Evolutionary conservation across 495 filamentous ascomycete genomes (phyloP).

Genomic region (Choiromyces venosus): DNA sequence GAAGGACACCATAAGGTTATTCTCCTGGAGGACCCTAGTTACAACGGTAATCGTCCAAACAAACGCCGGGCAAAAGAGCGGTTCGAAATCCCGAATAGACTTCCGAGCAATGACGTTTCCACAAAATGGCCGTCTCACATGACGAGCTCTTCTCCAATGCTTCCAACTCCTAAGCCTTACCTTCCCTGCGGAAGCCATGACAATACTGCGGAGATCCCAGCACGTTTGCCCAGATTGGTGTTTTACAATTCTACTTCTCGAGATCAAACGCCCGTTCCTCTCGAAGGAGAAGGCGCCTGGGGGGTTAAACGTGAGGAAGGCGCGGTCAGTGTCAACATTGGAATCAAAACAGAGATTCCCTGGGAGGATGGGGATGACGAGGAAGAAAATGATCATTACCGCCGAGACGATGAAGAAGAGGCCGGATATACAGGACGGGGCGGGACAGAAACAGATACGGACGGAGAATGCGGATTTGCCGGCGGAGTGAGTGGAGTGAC

Average conservation of each 20-base stretch:
- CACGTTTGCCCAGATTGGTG: background rate
- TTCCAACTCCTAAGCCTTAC: background rate
- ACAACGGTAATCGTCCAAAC: background rate
- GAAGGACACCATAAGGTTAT: background rate
- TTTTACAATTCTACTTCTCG: background rate
- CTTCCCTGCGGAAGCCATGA: background rate
- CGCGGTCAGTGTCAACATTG: background rate
- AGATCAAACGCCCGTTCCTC: background rate
- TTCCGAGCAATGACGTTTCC: background rate
- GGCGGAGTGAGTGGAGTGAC: background rate
- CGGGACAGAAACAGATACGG: background rate
- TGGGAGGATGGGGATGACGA: background rate
- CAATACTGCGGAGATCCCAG: background rate
- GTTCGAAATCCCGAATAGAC: background rate
- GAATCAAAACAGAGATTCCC: background rate
- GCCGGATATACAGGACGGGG: background rate
- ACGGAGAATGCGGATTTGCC: background rate
- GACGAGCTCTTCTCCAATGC: background rate
- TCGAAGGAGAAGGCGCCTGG: background rate
- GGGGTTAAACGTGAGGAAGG: background rate
- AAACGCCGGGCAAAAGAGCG: background rate
- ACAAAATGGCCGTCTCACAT: too few relatives aligned
- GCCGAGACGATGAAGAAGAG: background rate
- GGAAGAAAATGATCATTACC: background rate
- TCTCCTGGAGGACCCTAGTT: background rate